These are phyloP conservation scores for Citrus maxima DNA, from an alignment of 345 rosid genomes.

Conservation along the genomic window DNA sequence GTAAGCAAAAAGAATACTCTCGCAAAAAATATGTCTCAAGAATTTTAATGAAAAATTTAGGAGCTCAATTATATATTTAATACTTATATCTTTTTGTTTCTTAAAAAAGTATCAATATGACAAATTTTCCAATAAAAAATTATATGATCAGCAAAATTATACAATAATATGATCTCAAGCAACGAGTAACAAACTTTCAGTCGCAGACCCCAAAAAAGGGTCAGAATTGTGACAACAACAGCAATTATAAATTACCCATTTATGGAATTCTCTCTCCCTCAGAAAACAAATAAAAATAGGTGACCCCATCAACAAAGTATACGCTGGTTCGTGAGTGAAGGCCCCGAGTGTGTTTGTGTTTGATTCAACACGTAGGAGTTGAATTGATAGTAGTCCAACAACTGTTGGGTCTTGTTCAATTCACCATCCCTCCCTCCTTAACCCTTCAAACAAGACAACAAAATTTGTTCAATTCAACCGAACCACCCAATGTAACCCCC, in stretches of 20 bases:
- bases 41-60: too few relatives aligned
- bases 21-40: too few relatives aligned
- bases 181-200: not conserved
- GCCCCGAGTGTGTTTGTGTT: not conserved
- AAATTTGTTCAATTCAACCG: not conserved
- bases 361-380: not conserved
- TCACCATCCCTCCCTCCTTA: not conserved
- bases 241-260: not conserved
- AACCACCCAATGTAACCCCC: not conserved
- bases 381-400: not conserved
- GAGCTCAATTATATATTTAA: too few relatives aligned
- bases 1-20: too few relatives aligned
- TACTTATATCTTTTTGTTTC: too few relatives aligned
- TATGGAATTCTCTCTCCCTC: not conserved
- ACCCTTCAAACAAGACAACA: conserved; percentile 11
- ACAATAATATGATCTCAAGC: too few relatives aligned
- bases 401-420: not conserved
- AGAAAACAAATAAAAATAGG: not conserved
- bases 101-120: too few relatives aligned
- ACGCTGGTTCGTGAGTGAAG: not conserved
- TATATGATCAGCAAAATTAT: too few relatives aligned
- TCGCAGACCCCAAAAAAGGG: not conserved
- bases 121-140: too few relatives aligned
- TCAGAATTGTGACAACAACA: not conserved
- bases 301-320: not conserved